Evolutionary conservation across 2,329 filamentous ascomycete genomes (phyloP).

Genomic region (Aspergillus neoniger): DNA sequence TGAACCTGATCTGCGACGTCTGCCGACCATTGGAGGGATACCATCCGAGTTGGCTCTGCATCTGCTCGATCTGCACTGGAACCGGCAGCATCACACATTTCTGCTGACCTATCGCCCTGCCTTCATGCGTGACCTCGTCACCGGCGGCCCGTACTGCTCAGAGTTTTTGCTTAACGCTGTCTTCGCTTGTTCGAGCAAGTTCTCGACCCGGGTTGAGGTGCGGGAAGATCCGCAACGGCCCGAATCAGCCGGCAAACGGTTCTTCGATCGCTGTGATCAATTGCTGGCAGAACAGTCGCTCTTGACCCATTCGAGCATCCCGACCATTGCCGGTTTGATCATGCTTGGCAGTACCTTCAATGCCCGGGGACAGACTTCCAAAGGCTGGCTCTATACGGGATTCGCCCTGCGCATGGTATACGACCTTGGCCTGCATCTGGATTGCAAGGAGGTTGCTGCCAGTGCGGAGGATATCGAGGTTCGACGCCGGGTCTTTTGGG

Average conservation of each 20-base stretch:
- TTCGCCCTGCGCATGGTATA: slow-evolving; percentile 56
- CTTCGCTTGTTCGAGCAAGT: slow-evolving; percentile 51
- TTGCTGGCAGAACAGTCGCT: slow-evolving; percentile 43
- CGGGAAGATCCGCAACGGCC: slow-evolving; percentile 50
- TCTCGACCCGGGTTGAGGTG: slow-evolving; percentile 49
- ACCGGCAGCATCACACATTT: slow-evolving; percentile 54
- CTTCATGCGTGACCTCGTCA: slow-evolving; percentile 53
- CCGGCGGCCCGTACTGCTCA: slow-evolving; percentile 53
- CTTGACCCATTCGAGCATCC: slow-evolving; percentile 5
- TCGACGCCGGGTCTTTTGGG: slow-evolving; percentile 36
- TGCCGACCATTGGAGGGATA: slow-evolving; percentile 53
- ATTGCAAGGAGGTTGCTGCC: not conserved
- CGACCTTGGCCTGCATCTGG: slow-evolving; percentile 54
- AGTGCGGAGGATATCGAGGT: slow-evolving; percentile 31
- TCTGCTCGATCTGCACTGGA: slow-evolving; percentile 55
- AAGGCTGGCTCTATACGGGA: slow-evolving; percentile 54
- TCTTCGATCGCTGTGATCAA: slow-evolving; percentile 50
- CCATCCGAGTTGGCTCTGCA: slow-evolving; percentile 56
- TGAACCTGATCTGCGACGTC: slow-evolving; percentile 33
- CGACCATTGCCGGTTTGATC: slow-evolving; percentile 1
- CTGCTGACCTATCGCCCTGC: slow-evolving; percentile 55
- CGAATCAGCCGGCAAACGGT: slow-evolving; percentile 53
- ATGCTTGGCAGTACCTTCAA: slow-evolving; percentile 10
- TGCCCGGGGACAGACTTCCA: slow-evolving; percentile 8
- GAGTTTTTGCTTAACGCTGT: slow-evolving; percentile 56